Percentiles rank a stretch among this genome's conserved stretches.
These are phyloP conservation scores for Gaultheria prostrata DNA, from an alignment of 148 eudicot species.

Conservation along the genomic window DNA sequence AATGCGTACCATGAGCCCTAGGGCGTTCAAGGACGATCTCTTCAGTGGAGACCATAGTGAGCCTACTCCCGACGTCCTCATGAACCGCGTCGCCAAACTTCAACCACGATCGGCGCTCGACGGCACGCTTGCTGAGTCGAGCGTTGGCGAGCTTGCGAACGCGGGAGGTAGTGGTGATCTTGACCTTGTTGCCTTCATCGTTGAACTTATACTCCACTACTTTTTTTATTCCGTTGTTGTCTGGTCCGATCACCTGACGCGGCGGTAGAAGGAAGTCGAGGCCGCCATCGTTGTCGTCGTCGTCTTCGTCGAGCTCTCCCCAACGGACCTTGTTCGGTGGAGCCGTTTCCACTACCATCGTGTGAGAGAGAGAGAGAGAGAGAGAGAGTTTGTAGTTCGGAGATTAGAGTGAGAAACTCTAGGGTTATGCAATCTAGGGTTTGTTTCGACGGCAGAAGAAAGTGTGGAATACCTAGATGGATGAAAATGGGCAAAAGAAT, in stretches of 20 bases:
- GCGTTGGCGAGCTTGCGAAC: slow-evolving; percentile 65
- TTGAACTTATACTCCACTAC: slow-evolving; percentile 69
- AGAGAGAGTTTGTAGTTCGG: neutral
- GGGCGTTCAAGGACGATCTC: slow-evolving; percentile 73
- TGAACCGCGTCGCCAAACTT: slow-evolving; percentile 79
- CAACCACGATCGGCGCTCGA: slow-evolving; percentile 69
- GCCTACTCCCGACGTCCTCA: slow-evolving; percentile 58
- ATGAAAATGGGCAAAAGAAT: neutral
- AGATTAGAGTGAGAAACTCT: neutral
- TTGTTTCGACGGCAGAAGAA: neutral
- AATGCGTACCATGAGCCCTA: slow-evolving; percentile 42
- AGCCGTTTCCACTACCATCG: slow-evolving; percentile 10
- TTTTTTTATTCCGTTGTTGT: slow-evolving; percentile 61
- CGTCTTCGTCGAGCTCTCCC: slow-evolving; percentile 72
- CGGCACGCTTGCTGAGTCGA: slow-evolving; percentile 63
- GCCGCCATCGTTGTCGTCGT: slow-evolving; percentile 48
- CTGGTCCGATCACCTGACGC: slow-evolving; percentile 66
- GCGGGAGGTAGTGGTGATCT: slow-evolving; percentile 62
- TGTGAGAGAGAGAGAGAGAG: neutral
- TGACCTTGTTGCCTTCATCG: slow-evolving; percentile 66
- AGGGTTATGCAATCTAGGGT: neutral
- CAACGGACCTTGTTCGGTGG: slow-evolving; percentile 45
- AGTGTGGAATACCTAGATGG: neutral
- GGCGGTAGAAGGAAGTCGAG: slow-evolving; percentile 60
- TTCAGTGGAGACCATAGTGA: slow-evolving; percentile 84